Evolutionary conservation across 2,329 filamentous ascomycete genomes (phyloP), one percentile per base, ranked within the genome.

Genomic region (Venturia aucupariae): DNA sequence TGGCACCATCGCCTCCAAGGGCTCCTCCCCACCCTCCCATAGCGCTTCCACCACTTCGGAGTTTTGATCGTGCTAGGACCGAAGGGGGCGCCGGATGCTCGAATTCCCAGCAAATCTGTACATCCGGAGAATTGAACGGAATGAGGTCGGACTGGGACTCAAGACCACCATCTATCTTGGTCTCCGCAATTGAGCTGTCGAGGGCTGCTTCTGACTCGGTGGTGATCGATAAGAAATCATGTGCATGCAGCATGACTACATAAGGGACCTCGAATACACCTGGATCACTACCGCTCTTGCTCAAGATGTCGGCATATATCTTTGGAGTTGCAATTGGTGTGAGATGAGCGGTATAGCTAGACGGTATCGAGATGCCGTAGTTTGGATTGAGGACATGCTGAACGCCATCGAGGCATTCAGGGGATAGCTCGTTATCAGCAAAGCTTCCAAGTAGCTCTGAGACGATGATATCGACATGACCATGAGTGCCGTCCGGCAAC

Each of bases 381-480:
- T 83, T 81, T 0, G 88, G 82, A 66, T 86, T 83, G n/a, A 99
- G 79, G 54, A 97, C 89, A 71, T 93, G 88, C 73, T 97, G 93
- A 61, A 97, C 92, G 55, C 94, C 94, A 73, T 99, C 94, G 13
- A 99, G 82, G 71, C 94, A 99, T 77, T 99, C 94, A 0, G 94
- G 94, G 0, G 91, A 96, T 11, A 99, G 84, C 76, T 99, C 94
- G 72, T 99, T 99, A 76, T 99, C 94, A 30, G 88, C 94, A 72
- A 97, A 99, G 1, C 92, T 97, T 44, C 92, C 94, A 0, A 99
- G 84, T 0, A 99, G 84, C 75, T 99, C 94, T 2, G 92, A 97
- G 35, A 99, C 86, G 3, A 99, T 79, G 64, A 99, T 96, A 74
- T 99, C 94, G 51, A 99, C 88, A 71, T 87, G 86, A 69, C 84